Evolutionary conservation across 192 early-diverging fungal species (phyloP).

Genomic region (Backusella liffmaniae): DNA sequence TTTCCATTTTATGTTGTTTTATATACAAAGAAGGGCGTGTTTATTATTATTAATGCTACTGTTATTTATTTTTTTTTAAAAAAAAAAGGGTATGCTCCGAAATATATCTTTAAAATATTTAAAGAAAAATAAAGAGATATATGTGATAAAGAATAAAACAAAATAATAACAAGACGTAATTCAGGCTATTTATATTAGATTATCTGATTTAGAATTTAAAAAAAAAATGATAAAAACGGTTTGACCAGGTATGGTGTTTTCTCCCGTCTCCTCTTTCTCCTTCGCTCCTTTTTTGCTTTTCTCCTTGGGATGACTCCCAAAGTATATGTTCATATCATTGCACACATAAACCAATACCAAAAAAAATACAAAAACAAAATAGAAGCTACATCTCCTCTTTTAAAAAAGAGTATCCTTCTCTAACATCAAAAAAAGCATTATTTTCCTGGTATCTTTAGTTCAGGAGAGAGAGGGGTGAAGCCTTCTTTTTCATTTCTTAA

Average conservation of each 20-base stretch:
- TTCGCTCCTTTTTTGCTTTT: slow-evolving; percentile 4
- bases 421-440: neutral
- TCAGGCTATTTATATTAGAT: neutral
- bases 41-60: neutral
- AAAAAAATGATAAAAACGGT: neutral
- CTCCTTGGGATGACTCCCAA: neutral
- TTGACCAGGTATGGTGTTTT: neutral
- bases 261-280: neutral
- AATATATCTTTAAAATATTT: neutral
- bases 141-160: neutral
- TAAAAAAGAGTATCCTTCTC: neutral
- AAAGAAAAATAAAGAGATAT: neutral
- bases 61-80: neutral
- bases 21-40: neutral
- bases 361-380: neutral
- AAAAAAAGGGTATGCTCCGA: neutral
- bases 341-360: neutral
- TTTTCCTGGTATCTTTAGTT: slow-evolving; percentile 1
- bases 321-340: neutral
- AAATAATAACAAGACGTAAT: neutral
- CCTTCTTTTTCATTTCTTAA: neutral
- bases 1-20: slow-evolving; percentile 44
- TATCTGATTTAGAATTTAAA: neutral
- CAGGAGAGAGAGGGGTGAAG: neutral
- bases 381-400: neutral